Evolutionary conservation across 1,284 basidiomycete species (phyloP).

Genomic region (Testicularia cyperi): DNA sequence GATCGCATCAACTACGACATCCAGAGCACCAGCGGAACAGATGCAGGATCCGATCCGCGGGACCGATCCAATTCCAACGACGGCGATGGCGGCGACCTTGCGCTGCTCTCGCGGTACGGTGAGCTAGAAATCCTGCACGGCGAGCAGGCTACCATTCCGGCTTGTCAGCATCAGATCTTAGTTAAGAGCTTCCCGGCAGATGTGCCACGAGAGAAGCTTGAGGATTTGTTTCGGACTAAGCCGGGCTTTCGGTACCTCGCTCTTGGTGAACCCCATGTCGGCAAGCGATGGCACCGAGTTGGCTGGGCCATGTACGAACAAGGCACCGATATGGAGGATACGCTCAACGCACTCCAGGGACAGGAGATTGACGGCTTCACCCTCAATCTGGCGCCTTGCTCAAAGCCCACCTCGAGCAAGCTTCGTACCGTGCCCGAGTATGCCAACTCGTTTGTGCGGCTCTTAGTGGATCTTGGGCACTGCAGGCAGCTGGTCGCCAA

Average conservation of each 20-base stretch:
- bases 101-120: conserved; percentile 32
- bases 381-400: conserved; percentile 43
- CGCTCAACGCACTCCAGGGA: conserved; percentile 38
- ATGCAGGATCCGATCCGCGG: conserved; percentile 1
- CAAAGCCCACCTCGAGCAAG: conserved; percentile 44
- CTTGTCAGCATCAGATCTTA: conserved; percentile 45
- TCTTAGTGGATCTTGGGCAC: conserved; percentile 42
- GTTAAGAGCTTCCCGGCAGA: conserved; percentile 46
- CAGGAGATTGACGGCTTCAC: conserved; percentile 37
- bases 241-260: conserved; percentile 53
- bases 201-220: conserved; percentile 35
- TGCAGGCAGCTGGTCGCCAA: conserved; percentile 38
- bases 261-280: conserved; percentile 48
- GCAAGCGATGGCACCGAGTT: conserved; percentile 44
- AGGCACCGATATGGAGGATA: conserved; percentile 38
- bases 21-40: conserved; percentile 7
- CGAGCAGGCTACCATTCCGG: conserved; percentile 39
- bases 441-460: conserved; percentile 41
- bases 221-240: conserved; percentile 35
- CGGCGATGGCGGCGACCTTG: conserved; percentile 21
- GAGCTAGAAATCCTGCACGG: conserved; percentile 19
- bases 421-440: conserved; percentile 46
- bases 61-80: conserved; percentile 6
- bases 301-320: conserved; percentile 54
- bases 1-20: conserved; percentile 49